Evolutionary conservation across 805 yeast genomes (phyloP).

Genomic region (Pichia manshurica): DNA sequence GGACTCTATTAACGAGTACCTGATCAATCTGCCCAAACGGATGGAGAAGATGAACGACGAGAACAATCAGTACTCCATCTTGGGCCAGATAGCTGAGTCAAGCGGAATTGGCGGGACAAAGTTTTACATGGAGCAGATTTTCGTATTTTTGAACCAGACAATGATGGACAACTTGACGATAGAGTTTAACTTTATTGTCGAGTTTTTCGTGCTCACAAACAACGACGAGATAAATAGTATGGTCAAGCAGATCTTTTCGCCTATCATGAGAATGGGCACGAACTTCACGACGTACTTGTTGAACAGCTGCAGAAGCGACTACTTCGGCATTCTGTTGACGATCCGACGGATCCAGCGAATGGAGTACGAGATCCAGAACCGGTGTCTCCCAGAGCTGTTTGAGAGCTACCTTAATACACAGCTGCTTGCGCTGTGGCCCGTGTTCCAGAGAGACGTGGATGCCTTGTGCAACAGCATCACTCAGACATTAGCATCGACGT

Average conservation of each 20-base stretch:
- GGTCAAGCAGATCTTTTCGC: slow-evolving; percentile 46
- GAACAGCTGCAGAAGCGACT: slow-evolving; percentile 44
- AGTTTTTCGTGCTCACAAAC: slow-evolving; percentile 54
- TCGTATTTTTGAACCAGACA: slow-evolving; percentile 66
- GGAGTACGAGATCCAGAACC: slow-evolving; percentile 60
- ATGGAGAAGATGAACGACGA: slow-evolving; percentile 40
- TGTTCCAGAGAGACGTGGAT: slow-evolving; percentile 71
- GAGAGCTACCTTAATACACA: slow-evolving; percentile 66
- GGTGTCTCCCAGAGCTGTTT: slow-evolving; percentile 57
- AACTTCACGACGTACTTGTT: slow-evolving; percentile 39
- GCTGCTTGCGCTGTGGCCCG: slow-evolving; percentile 76
- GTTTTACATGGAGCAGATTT: slow-evolving; percentile 69
- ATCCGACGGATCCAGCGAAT: slow-evolving; percentile 65
- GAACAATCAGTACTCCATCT: slow-evolving; percentile 57
- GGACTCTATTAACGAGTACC: slow-evolving; percentile 45
- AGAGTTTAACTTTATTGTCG: slow-evolving; percentile 67
- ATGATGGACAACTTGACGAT: slow-evolving; percentile 69
- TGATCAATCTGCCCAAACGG: slow-evolving; percentile 52
- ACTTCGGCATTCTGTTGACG: slow-evolving; percentile 70
- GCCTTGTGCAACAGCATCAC: slow-evolving; percentile 69
- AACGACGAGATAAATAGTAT: slow-evolving; percentile 37
- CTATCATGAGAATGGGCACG: slow-evolving; percentile 46
- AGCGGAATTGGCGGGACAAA: slow-evolving; percentile 41
- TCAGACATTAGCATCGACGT: slow-evolving; percentile 40
- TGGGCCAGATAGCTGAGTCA: slow-evolving; percentile 81